Evolutionary conservation across 73 alveolate genomes (phyloP).

Genomic region (Loxodes magnus): DNA sequence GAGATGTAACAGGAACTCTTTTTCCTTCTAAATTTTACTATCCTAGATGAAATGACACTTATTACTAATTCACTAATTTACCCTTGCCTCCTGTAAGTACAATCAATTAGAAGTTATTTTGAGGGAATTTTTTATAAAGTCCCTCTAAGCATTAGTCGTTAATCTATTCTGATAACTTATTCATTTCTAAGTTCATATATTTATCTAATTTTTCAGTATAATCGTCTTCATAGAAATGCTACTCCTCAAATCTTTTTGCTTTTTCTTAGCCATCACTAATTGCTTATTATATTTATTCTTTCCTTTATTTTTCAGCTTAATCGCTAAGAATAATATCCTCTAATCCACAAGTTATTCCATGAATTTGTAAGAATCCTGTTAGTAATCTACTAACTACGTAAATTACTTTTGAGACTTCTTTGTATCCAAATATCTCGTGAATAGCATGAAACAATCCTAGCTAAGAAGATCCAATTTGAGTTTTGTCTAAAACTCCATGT

Average conservation of each 20-base stretch:
- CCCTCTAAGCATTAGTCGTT: too few relatives aligned
- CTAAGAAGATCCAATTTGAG: slow-evolving; percentile 89
- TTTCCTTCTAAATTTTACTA: slow-evolving; percentile 97
- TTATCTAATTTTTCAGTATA: too few relatives aligned
- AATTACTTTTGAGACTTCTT: slow-evolving; percentile 85
- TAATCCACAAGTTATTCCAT: slow-evolving; percentile 94
- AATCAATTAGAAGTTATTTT: slow-evolving; percentile 80
- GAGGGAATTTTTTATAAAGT: slow-evolving; percentile 77
- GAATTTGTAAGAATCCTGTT: slow-evolving; percentile 67
- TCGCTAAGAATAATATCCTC: slow-evolving; percentile 80
- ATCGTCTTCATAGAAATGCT: too few relatives aligned
- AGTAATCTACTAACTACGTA: slow-evolving; percentile 87
- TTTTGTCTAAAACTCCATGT: slow-evolving; percentile 93
- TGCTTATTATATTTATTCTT: too few relatives aligned
- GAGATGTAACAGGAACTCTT: slow-evolving; percentile 90
- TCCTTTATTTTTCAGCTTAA: slow-evolving; percentile 65
- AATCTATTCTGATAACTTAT: too few relatives aligned
- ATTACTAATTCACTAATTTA: slow-evolving; percentile 78
- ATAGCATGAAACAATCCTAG: slow-evolving; percentile 92
- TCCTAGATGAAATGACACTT: slow-evolving; percentile 79
- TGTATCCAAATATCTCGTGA: slow-evolving; percentile 91
- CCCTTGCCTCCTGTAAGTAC: slow-evolving; percentile 96
- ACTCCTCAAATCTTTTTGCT: too few relatives aligned
- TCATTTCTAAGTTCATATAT: too few relatives aligned
- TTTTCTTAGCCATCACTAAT: too few relatives aligned